Evolutionary conservation across 345 rosid genomes (phyloP).

Genomic region (Syzygium oleosum): DNA sequence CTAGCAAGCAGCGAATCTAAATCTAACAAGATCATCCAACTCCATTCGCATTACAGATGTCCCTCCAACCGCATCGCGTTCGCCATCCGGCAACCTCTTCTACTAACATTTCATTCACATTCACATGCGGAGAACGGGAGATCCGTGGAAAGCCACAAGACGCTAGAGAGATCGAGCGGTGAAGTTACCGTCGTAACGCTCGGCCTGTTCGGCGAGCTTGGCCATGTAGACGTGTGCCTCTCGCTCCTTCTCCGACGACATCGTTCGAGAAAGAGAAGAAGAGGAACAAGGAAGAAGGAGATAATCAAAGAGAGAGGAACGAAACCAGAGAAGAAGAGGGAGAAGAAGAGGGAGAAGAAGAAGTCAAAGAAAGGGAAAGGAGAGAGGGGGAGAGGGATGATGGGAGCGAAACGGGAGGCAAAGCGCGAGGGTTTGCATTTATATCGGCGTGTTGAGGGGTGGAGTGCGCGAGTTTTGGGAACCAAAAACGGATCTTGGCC

Average conservation of each 20-base stretch:
- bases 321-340: not conserved
- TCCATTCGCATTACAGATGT: not conserved
- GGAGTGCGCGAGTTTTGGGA: conserved; percentile 21
- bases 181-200: conserved; percentile 70
- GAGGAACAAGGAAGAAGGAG: not conserved
- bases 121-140: not conserved
- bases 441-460: conserved; percentile 11
- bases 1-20: not conserved
- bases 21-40: not conserved
- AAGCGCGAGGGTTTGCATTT: not conserved
- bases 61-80: not conserved
- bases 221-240: conserved; percentile 83
- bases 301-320: not conserved
- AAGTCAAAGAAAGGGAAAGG: not conserved
- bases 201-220: conserved; percentile 96
- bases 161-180: not conserved
- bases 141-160: not conserved
- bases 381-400: not conserved
- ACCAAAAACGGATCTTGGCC: conserved; percentile 57
- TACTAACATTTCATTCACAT: not conserved
- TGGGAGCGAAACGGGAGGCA: not conserved
- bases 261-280: conserved; percentile 1
- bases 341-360: not conserved
- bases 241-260: conserved; percentile 79
- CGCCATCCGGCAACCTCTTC: not conserved